Conservation (phyloP, 1,284 basidiomycete genomes). For the Malassezia restricta region DNA sequence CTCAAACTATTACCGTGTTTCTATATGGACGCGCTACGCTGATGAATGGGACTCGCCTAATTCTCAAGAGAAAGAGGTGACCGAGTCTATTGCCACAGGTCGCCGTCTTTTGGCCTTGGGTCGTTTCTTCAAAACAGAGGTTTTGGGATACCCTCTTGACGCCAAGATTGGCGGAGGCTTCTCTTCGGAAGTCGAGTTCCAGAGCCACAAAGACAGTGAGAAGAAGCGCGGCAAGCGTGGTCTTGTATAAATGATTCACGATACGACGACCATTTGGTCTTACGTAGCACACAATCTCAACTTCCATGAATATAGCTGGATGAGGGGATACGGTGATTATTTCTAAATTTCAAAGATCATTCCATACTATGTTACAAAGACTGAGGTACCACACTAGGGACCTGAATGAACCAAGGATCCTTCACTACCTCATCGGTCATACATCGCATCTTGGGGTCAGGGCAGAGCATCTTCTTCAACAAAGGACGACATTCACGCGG, state of each 20-base stretch:
- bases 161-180: slow-evolving; percentile 63
- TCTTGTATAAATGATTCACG: slow-evolving; percentile 1
- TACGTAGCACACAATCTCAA: too few species aligned
- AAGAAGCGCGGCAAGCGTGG: slow-evolving; percentile 63
- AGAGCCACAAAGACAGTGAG: slow-evolving; percentile 53
- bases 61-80: slow-evolving; percentile 24
- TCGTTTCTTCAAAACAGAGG: slow-evolving; percentile 76
- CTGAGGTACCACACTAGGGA: slow-evolving; percentile 6
- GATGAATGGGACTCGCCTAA: slow-evolving; percentile 54
- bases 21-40: slow-evolving; percentile 75
- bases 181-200: slow-evolving; percentile 42
- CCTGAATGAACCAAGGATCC: slow-evolving; percentile 61
- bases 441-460: slow-evolving; percentile 68
- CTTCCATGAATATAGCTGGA: too few species aligned
- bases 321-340: too few species aligned
- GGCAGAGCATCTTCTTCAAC: slow-evolving; percentile 88
- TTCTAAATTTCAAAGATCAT: too few species aligned
- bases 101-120: slow-evolving; percentile 63
- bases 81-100: slow-evolving; percentile 55
- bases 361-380: slow-evolving; percentile 7
- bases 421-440: slow-evolving; percentile 72
- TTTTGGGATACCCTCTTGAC: slow-evolving; percentile 65
- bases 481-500: slow-evolving; percentile 73
- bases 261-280: too few species aligned
- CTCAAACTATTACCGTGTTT: slow-evolving; percentile 87